Evolutionary conservation across 1,139 yeast genomes (phyloP), one percentile per base, ranked within the genome.

Genomic region (Geotrichum aggregatum): DNA sequence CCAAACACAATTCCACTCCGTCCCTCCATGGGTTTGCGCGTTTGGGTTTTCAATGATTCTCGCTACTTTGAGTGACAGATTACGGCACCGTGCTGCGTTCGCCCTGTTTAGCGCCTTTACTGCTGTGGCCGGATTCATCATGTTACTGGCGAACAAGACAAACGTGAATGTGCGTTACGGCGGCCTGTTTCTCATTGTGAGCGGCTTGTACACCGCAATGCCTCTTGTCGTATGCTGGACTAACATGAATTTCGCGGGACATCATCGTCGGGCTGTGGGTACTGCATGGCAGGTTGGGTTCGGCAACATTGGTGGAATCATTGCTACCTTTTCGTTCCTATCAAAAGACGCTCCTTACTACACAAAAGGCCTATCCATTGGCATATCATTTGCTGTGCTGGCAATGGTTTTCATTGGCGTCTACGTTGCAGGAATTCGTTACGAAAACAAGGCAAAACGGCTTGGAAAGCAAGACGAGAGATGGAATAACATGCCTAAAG

Each of bases 261-360:
- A 84, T 64, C 71, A 80, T 52, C 75, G 91, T 66, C 82, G 83
- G 60, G 75, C 85, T 34, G 83, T 84, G 22, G 87, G 86, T 49
- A 80, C 88, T 16, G 88, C 87, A 1, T 82, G 83, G 76, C 86
- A 83, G 63, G 78, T 86, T 59, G 94, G 92, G 1, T 84, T 84
- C 65, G 94, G 92, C 57, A 85, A 86, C 68, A 82, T 84, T 63
- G 94, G 94, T 57, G 94, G 92, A 63, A 85, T 85, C 63, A 78
- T 85, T 57, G 74, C 91, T 13, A 80, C 89, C 1, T 84, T 75
- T 62, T 71, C 82, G 26, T 84, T 80, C 71, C 72, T 81, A 49
- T 62, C 75, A 35, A 66, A 68, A 45, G 87, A 82, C 58, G 77
- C 85, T 31, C 88, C 88, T 19, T 70, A 67, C 31, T 84, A 78